Percentiles rank a stretch among this genome's conserved stretches.
Conservation (phyloP, 345 rosid genomes). For the Durio zibethinus region DNA sequence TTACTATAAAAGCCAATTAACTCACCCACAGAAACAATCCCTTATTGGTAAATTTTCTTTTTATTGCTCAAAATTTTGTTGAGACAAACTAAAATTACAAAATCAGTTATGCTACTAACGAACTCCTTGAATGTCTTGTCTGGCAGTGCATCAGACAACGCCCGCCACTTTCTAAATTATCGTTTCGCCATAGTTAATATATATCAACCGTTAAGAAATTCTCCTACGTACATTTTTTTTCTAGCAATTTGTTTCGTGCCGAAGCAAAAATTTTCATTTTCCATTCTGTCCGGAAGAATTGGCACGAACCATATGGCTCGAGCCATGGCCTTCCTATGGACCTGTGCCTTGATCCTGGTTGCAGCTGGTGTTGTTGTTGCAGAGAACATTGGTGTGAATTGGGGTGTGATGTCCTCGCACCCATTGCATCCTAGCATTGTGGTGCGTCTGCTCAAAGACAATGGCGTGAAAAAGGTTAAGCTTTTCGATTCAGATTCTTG, state of each 20-base stretch:
- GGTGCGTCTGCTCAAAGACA: constrained; percentile 69
- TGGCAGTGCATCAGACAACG: background rate
- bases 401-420: constrained; percentile 73
- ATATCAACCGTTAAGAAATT: background rate
- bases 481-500: constrained; percentile 71
- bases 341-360: constrained; percentile 18
- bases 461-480: constrained; percentile 61
- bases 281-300: background rate
- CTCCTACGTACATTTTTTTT: background rate
- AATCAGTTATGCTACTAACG: background rate
- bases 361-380: constrained; percentile 28
- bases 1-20: too few species aligned
- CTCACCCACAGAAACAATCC: background rate
- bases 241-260: background rate
- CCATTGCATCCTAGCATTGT: constrained; percentile 50
- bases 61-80: background rate
- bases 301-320: constrained; percentile 25
- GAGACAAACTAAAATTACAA: background rate
- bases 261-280: background rate
- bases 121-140: background rate
- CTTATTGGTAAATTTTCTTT: background rate
- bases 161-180: background rate
- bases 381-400: constrained; percentile 63
- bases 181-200: background rate
- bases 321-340: constrained; percentile 20